These are phyloP conservation scores for Agrocybe praecox DNA, from an alignment of 768 basidiomycete species.

Conservation along the genomic window DNA sequence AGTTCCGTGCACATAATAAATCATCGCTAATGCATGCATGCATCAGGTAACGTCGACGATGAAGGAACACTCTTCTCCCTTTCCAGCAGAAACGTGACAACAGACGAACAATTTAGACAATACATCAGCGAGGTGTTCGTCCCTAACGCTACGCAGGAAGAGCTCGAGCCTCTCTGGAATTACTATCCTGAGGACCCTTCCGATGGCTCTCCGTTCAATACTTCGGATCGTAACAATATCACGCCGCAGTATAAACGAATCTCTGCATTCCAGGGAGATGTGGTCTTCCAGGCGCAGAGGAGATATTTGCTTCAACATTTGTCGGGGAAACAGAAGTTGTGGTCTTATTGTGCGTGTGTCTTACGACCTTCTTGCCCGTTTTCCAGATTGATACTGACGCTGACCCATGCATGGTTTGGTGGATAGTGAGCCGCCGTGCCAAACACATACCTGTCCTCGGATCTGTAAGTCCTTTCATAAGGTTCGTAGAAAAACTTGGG, in stretches of 20 bases:
- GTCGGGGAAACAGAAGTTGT: constrained; percentile 38
- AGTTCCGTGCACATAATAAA: not conserved
- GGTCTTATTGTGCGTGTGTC: constrained; percentile 37
- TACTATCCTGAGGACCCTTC: constrained; percentile 25
- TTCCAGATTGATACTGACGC: too few relatives aligned
- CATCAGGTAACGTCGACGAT: constrained; percentile 38
- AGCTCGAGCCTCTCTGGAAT: constrained; percentile 19
- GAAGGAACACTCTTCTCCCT: constrained; percentile 37
- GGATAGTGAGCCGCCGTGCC: constrained; percentile 22
- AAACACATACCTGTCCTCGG: constrained; percentile 23
- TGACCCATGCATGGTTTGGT: too few relatives aligned
- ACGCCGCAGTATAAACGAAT: constrained; percentile 53
- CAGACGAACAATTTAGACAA: constrained; percentile 32
- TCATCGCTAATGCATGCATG: not conserved
- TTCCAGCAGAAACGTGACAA: constrained; percentile 23
- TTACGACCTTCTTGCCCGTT: not conserved
- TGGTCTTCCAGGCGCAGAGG: constrained; percentile 50
- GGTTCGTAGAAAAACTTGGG: too few relatives aligned
- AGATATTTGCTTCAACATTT: constrained; percentile 44
- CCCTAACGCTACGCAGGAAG: constrained; percentile 7
- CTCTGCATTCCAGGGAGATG: constrained; percentile 51
- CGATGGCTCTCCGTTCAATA: constrained; percentile 28
- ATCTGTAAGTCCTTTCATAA: constrained; percentile 21
- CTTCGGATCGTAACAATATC: constrained; percentile 18
- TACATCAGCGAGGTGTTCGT: constrained; percentile 16